Evolutionary conservation across 148 eudicot genomes (phyloP).

Genomic region (Suaeda aralocaspica): DNA sequence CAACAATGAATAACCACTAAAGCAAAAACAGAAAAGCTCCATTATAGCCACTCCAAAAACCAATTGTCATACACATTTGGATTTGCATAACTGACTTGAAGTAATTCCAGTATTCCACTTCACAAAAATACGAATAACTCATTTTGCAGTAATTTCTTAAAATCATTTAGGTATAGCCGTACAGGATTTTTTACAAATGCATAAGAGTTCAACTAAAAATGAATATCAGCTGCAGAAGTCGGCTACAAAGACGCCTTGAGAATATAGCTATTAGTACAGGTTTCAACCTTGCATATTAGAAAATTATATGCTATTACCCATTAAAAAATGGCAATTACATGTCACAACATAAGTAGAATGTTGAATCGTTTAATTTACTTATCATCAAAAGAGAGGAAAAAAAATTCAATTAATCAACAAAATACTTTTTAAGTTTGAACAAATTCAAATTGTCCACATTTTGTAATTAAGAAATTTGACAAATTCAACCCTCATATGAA

Average conservation of each 20-base stretch:
- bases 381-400: neutral
- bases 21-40: conserved; percentile 21
- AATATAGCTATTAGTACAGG: no score
- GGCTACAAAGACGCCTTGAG: no score
- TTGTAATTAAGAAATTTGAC: neutral
- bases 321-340: no score
- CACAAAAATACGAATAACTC: neutral
- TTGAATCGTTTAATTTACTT: neutral
- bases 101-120: neutral
- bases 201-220: neutral
- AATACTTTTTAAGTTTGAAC: neutral
- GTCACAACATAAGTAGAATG: neutral
- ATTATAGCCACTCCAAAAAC: neutral
- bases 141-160: neutral
- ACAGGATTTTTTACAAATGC: neutral
- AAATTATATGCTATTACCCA: no score
- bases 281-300: no score
- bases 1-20: conserved; percentile 85
- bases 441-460: neutral
- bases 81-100: neutral
- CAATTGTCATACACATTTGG: neutral
- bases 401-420: neutral
- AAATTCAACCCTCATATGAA: neutral
- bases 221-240: no score
- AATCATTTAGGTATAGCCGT: neutral